Evolutionary conservation across 2,329 filamentous ascomycete species (phyloP), one percentile per base, ranked within the genome.

Genomic region (Helicocarpus griseus): DNA sequence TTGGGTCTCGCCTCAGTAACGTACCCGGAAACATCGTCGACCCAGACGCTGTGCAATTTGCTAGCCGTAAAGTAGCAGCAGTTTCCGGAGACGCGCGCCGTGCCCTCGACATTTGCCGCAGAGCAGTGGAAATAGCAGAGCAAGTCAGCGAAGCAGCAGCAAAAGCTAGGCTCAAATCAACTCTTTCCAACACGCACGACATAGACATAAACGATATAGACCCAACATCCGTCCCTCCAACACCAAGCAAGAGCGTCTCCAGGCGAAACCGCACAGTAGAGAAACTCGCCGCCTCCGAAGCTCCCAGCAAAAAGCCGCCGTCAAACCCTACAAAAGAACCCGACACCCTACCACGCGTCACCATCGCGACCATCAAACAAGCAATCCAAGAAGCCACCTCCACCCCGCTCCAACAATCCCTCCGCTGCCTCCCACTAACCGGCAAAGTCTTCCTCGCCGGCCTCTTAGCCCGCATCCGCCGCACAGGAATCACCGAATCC

Each of bases 371-470:
- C 3, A 86, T 97, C 66, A 95, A 95, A 68, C 83, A 87, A 63
- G 93, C 93, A 33, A 97, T 98, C 68, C 87, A 87, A 61, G 93
- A 98, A 72, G 90, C 91, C 4, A 97, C 91, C 0, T 89, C 87
- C 3, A 95, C 88, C 52, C 93, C 93, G 1, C 75, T 96, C 53
- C 91, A 96, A 65, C 88, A 93, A 65, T 89, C 89, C 63, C 78
- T 98, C 33, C 86, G 89, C 47, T 80, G 83, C 17, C 78, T 97
- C 21, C 88, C 93, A 0, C 77, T 96, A 39, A 79, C 84, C 24
- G 83, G 85, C 11, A 96, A 96, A 64, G 75, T 97, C 33, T 83
- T 97, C 59, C 81, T 98, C 49, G 84, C 88, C 1, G 89, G 89
- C 5, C 74, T 98, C 14, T 70, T 96, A 35, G 79, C 87, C 26